Base-by-base conservation (phyloP, 805 yeast species). In the Kluyveromyces dobzhanskii region DNA sequence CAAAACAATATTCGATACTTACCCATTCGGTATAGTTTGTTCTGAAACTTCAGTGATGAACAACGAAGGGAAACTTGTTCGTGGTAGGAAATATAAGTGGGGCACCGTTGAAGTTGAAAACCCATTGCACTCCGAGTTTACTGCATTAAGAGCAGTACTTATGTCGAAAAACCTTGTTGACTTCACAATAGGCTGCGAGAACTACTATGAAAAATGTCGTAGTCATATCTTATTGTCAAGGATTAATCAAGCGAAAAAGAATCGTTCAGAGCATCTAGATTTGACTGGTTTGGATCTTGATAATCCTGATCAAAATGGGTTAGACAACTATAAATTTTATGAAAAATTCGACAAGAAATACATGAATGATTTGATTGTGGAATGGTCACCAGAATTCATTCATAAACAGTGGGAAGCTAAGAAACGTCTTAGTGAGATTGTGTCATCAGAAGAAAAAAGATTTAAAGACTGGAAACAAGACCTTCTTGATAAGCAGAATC, bases 81-180 rank as follows among this genome's bases (percentile, higher is more conserved):
- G 82, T 45, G 95, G 92, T 13, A 71, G 95, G 52, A 70, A 71
- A 53, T 88, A 86, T 63, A 70, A 66, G 13, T 88, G 96, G 96
- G 97, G 97, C 0, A 59, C 74, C 17, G 84, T 85, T 11, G 95
- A 87, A 54, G 82, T 85, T 30, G 95, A 84, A 53, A 80, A 85
- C 56, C 73, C 71, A 14, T 59, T 65, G 7, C 87, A 82, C 58
- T 85, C 94, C 61, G 96, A 90, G 56, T 86, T 86, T 53, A 46
- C 61, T 21, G 68, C 68, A 44, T 67, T 88, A 45, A 74, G 85
- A 47, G 71, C 76, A 26, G 61, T 85, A 28, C 63, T 88, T 35
- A 67, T 88, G 61, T 70, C 79, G 17, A 70, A 78, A 16, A 73
- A 85, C 59, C 73, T 85, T 81, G 71, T 83, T 36, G 95, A 87